Conservation (phyloP, 73 alveolate genomes). For the Paramecium sonneborni region DNA sequence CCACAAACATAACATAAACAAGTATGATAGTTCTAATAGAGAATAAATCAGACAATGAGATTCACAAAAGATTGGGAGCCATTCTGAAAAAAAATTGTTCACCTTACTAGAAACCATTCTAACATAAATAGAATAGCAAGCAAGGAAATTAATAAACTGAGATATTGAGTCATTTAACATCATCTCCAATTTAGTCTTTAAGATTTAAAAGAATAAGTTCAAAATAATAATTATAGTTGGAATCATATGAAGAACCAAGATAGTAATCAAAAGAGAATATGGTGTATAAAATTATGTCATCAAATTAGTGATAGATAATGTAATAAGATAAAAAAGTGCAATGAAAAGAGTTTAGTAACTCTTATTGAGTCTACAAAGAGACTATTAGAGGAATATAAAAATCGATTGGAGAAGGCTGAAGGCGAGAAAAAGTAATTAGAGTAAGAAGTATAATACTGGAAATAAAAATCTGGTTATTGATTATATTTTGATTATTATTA, state of each 20-base stretch:
- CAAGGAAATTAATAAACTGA: neutral
- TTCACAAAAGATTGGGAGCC: neutral
- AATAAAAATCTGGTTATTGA: neutral
- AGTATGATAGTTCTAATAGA: neutral
- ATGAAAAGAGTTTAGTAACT: neutral
- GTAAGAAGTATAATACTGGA: neutral
- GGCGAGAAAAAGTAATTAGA: neutral
- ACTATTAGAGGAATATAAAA: neutral
- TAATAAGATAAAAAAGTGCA: neutral
- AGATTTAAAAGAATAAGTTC: neutral
- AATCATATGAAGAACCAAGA: neutral
- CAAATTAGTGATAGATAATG: neutral
- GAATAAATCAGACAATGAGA: neutral
- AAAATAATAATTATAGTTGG: neutral
- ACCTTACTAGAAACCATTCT: neutral
- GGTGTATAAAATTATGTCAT: no score
- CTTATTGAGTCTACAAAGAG: neutral
- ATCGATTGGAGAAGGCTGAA: neutral
- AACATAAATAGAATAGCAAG: neutral
- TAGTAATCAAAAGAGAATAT: neutral
- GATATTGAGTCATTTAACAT: neutral
- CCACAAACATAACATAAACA: neutral
- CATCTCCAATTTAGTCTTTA: neutral
- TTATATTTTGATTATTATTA: conserved; percentile 4
- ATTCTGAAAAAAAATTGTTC: neutral